phyloP scores from a whole-genome alignment of 2,329 filamentous ascomycete genomes.

The Alternaria ethzedia region DNA sequence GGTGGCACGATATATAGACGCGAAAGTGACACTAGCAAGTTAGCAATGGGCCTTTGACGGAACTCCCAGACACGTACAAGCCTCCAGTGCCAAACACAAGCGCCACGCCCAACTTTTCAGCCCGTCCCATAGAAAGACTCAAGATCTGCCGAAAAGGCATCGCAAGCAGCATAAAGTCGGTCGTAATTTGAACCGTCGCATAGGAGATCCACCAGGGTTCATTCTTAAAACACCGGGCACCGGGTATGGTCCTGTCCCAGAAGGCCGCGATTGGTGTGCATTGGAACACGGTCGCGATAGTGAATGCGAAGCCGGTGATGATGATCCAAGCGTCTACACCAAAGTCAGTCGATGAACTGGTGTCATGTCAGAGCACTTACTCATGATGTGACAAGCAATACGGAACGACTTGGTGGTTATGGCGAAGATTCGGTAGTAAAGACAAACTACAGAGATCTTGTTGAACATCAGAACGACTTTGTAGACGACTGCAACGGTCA shows the following conservation, averaged over 20 bases:
- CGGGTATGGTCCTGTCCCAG: slow-evolving; percentile 37
- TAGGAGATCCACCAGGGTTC: slow-evolving; percentile 36
- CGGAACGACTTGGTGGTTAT: slow-evolving; percentile 34
- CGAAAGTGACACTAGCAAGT: slow-evolving; percentile 28
- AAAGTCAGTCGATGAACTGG: not conserved
- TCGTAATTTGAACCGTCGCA: slow-evolving; percentile 26
- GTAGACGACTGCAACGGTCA: slow-evolving; percentile 35
- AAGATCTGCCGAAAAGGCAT: slow-evolving; percentile 28
- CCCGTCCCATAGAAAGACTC: slow-evolving; percentile 24
- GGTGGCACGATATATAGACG: slow-evolving; percentile 34
- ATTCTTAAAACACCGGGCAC: slow-evolving; percentile 40
- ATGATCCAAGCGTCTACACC: slow-evolving; percentile 30
- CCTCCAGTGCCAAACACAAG: slow-evolving; percentile 30
- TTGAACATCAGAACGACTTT: slow-evolving; percentile 46
- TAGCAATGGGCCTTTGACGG: not conserved
- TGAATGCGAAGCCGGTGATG: slow-evolving; percentile 37
- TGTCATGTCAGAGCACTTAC: slow-evolving; percentile 10
- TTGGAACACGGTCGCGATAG: slow-evolving; percentile 42
- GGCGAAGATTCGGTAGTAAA: slow-evolving; percentile 46
- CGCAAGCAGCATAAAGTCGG: slow-evolving; percentile 26
- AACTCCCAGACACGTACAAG: slow-evolving; percentile 18
- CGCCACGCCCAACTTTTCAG: slow-evolving; percentile 30
- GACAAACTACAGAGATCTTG: slow-evolving; percentile 42
- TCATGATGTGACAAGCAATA: slow-evolving; percentile 28
- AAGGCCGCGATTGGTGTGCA: slow-evolving; percentile 40